These are phyloP conservation scores for Blepharisma undulans DNA, from an alignment of 169 alveolate genomes.

Conservation along the genomic window DNA sequence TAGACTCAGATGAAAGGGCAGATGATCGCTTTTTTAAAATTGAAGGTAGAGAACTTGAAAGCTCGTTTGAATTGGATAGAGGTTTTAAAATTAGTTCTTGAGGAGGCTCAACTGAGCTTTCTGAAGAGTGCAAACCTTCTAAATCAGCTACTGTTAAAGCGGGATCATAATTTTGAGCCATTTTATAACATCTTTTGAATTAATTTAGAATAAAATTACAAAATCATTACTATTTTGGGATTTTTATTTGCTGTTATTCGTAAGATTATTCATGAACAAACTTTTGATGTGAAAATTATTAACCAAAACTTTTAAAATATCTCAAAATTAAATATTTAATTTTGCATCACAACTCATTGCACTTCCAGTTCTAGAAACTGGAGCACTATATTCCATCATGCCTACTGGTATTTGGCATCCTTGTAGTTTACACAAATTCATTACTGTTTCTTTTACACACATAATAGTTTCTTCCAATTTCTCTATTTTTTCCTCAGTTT, in stretches of 20 bases:
- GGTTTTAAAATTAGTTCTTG: neutral
- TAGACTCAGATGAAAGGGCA: neutral
- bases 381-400: neutral
- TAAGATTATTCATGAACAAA: too few relatives aligned
- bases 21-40: neutral
- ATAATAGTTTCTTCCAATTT: neutral
- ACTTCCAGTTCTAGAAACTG: neutral
- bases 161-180: conserved; percentile 5
- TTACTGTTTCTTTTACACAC: neutral
- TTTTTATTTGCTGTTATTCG: too few relatives aligned
- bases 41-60: neutral
- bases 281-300: too few relatives aligned
- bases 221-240: too few relatives aligned
- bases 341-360: neutral
- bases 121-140: neutral
- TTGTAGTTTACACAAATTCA: neutral
- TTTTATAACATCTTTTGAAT: neutral
- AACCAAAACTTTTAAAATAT: neutral
- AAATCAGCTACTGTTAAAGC: conserved; percentile 29
- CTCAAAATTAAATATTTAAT: neutral
- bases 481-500: neutral
- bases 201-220: neutral
- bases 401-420: neutral
- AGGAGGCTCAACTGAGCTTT: neutral
- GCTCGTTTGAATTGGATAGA: neutral